Evolutionary conservation across 805 yeast species (phyloP).

Genomic region (Candida coquimbonensis): DNA sequence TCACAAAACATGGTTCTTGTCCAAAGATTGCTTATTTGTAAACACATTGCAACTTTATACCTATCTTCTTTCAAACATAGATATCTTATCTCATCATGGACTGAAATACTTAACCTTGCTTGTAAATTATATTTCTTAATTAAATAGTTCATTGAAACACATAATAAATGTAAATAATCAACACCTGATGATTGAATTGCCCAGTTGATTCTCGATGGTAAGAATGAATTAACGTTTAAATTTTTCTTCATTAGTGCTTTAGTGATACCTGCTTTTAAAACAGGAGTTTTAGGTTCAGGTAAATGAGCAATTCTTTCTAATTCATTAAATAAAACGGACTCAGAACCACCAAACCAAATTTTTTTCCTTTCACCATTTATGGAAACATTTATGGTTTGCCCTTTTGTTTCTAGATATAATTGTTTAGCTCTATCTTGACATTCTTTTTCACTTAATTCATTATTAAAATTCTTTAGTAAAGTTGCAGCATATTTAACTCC

Average conservation of each 20-base stretch:
- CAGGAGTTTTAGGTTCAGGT: conserved; percentile 80
- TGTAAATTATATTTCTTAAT: conserved; percentile 54
- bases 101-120: conserved; percentile 78
- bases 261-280: conserved; percentile 89
- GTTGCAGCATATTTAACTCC: conserved; percentile 86
- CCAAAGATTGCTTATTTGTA: conserved; percentile 91
- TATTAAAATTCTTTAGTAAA: conserved; percentile 78
- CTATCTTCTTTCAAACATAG: conserved; percentile 66
- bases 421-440: conserved; percentile 59
- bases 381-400: conserved; percentile 35
- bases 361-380: conserved; percentile 22
- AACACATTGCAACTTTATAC: conserved; percentile 69
- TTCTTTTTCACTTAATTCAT: conserved; percentile 54
- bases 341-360: conserved; percentile 86
- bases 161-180: conserved; percentile 80
- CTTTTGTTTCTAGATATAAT: conserved; percentile 81
- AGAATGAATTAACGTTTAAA: conserved; percentile 55
- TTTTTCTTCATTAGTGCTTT: conserved; percentile 66
- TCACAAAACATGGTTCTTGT: conserved; percentile 93
- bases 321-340: conserved; percentile 83
- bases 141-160: conserved; percentile 84
- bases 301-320: conserved; percentile 82
- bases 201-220: conserved; percentile 95
- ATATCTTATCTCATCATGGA: conserved; percentile 91
- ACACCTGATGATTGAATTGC: conserved; percentile 98